Evolutionary conservation across 1,284 basidiomycete species (phyloP), one percentile per base, ranked within the genome.

Genomic region (Fistulina hepatica): DNA sequence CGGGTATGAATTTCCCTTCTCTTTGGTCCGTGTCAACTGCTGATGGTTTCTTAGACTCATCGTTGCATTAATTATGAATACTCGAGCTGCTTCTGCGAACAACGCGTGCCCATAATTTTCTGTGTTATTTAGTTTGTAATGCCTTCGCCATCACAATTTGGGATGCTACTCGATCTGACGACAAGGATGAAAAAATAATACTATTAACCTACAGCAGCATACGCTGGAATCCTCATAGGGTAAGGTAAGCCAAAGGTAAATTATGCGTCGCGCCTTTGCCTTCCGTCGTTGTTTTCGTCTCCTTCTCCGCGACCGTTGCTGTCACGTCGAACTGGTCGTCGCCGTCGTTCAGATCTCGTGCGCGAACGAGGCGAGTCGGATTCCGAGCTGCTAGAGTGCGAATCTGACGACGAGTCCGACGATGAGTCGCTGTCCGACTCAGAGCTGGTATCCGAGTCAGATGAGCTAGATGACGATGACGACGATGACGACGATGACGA

Each of bases 1-100:
- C 55, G 89, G 86, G 75, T 77, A 46, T 44, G 72, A 58, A 8
- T 20, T 28, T n/a, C 27, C 24, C 40, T 37, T 17, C 20, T 25
- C 21, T 33, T 6, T n/a, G 15, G 32, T 26, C 23, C 16, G 6
- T 23, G 34, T 22, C 8, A 12, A 47, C 26, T 40, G 19, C 37
- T 43, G 24, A 22, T 39, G 25, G 21, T 21, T 38, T 16, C 15
- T 26, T 45, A 82, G 81, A 19, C 71, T 92, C 36, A 92, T 92
- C 48, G 85, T 92, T 40, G 88, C 88, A 13, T 69, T 92, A 30
- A 85, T 91, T 43, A 83, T 91, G 76, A 88, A 92, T 63, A 78
- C 78, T 15, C 68, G 63, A 55, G 76, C 73, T 5, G 53, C 54
- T 26, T 51, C 45, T 20, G 30, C 45, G 37, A 47, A 55, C 13